These are phyloP conservation scores for Endocladia muricata DNA, from an alignment of 31 red algal genomes.

Conservation along the genomic window DNA sequence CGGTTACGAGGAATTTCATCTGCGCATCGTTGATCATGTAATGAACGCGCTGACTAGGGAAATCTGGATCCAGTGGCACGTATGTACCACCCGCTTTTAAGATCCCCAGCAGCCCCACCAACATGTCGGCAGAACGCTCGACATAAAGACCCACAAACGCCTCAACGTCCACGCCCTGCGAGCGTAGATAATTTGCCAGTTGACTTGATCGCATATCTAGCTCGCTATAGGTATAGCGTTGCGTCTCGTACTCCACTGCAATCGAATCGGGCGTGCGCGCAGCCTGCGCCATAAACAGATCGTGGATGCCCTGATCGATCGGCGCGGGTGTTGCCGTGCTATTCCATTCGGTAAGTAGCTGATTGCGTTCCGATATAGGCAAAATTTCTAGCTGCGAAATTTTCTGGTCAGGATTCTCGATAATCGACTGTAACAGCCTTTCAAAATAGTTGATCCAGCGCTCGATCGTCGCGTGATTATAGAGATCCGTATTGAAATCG, in stretches of 20 bases:
- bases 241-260: neutral
- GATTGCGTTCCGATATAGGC: neutral
- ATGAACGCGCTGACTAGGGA: neutral
- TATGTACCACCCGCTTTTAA: slow-evolving; percentile 27
- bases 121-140: slow-evolving; percentile 8
- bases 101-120: slow-evolving; percentile 10
- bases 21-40: slow-evolving; percentile 23
- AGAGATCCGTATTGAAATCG: slow-evolving; percentile 20
- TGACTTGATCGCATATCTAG: slow-evolving; percentile 22
- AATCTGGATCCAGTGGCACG: slow-evolving; percentile 30
- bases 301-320: neutral
- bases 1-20: no score
- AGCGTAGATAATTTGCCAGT: slow-evolving; percentile 7
- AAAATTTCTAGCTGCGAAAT: slow-evolving; percentile 2
- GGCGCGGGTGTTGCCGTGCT: neutral
- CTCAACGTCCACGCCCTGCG: neutral
- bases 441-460: slow-evolving; percentile 1
- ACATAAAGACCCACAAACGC: slow-evolving; percentile 23
- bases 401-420: neutral
- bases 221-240: slow-evolving; percentile 17
- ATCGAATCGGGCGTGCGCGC: slow-evolving; percentile 12
- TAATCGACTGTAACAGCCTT: slow-evolving; percentile 11
- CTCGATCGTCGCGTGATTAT: slow-evolving; percentile 1
- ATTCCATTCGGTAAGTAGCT: slow-evolving; percentile 9
- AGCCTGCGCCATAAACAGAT: slow-evolving; percentile 8